phyloP scores from a whole-genome alignment of 495 filamentous ascomycete genomes.

The Talaromyces borbonicus region DNA sequence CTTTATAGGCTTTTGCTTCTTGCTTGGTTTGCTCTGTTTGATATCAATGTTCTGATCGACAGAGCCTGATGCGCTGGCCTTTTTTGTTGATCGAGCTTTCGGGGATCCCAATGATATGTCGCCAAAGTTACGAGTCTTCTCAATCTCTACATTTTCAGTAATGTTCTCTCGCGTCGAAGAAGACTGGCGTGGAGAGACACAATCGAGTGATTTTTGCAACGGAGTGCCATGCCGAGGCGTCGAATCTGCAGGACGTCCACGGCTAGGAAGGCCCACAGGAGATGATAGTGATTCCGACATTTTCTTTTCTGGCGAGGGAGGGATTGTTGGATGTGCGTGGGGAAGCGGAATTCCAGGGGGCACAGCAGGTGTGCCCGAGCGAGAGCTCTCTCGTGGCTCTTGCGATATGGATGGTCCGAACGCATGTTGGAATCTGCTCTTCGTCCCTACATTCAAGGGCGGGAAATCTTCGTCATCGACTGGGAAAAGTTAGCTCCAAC shows the following conservation, averaged over 20 bases:
- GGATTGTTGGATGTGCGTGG: slow-evolving; percentile 40
- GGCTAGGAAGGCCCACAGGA: slow-evolving; percentile 15
- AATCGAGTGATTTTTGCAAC: slow-evolving; percentile 16
- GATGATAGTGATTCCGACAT: slow-evolving; percentile 25
- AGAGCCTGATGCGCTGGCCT: slow-evolving; percentile 14
- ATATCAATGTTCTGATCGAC: slow-evolving; percentile 14
- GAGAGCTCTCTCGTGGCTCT: slow-evolving; percentile 23
- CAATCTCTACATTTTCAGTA: slow-evolving; percentile 12
- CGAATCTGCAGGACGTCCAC: slow-evolving; percentile 23
- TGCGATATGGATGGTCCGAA: slow-evolving; percentile 30
- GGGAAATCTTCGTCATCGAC: slow-evolving; percentile 44
- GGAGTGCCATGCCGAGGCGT: slow-evolving; percentile 23
- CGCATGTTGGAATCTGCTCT: slow-evolving; percentile 33
- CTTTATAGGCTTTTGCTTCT: slow-evolving; percentile 26
- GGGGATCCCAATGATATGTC: slow-evolving; percentile 36
- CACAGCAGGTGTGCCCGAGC: slow-evolving; percentile 46
- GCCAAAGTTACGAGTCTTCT: slow-evolving; percentile 25
- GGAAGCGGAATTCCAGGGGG: slow-evolving; percentile 58
- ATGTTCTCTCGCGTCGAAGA: slow-evolving; percentile 14
- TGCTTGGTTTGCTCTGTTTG: neutral
- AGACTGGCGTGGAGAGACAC: slow-evolving; percentile 13
- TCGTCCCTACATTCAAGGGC: slow-evolving; percentile 31
- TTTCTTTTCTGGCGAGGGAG: slow-evolving; percentile 26
- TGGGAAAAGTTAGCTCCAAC: slow-evolving; percentile 18
- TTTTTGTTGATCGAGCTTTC: slow-evolving; percentile 27